Evolutionary conservation across 2,329 filamentous ascomycete species (phyloP), one percentile per base, ranked within the genome.

Genomic region (Didymella lethalis): DNA sequence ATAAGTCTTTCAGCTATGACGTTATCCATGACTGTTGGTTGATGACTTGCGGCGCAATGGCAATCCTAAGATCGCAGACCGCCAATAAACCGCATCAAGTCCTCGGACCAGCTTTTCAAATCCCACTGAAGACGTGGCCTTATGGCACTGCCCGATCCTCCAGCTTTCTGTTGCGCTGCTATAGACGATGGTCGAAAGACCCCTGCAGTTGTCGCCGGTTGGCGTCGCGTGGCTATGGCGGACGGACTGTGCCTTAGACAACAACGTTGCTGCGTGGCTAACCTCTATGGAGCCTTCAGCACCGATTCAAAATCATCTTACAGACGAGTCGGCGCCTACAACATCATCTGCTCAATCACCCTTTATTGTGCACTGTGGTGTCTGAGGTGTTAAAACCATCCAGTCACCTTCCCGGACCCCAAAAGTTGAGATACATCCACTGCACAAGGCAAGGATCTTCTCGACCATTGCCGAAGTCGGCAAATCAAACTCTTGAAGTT

Each of bases 1-100:
- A 46, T 41, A 31, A 7, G 14, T 28, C n/a, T 25, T 32, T 49
- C 49, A 58, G 49, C 55, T 54, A 58, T 58, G 49, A 58, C 45
- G 40, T 38, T 38, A 46, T 45, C 23, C 11, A 12, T 49, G 44
- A 58, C 31, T 32, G 45, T 48, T 40, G 40, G 45, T 49, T 36
- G 38, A 53, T 53, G 25, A 45, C 38, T 16, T 45, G 6, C 16
- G 45, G 45, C 55, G 38, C 38, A 28, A 54, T 38, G 11, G 38
- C 16, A 49, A 40, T 36, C 20, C 53, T 23, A 31, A 49, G 10
- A 29, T 29, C 25, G 49, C 55, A 53, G 31, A 45, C 55, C 45
- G 49, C 49, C 55, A 28, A 45, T 36, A 26, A 31, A 20, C 18
- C n/a, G 25, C 25, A 3, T 20, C 18, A 25, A 14, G 3, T 32